Evolutionary conservation across 2,329 filamentous ascomycete species (phyloP).

Genomic region (Helminthosporium solani): DNA sequence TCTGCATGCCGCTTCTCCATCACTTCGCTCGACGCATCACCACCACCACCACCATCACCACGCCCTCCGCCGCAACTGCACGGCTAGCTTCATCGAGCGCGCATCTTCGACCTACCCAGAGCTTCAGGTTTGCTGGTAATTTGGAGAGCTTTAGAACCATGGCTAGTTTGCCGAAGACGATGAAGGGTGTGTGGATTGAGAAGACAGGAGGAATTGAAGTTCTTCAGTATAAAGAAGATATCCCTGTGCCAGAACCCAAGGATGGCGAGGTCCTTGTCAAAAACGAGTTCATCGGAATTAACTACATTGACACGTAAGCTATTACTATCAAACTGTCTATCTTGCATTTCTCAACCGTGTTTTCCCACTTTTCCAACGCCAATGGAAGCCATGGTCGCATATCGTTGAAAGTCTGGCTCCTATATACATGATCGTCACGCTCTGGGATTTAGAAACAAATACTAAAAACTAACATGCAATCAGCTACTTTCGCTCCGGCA

Average conservation of each 20-base stretch:
- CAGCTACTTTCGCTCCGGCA: constrained; percentile 80
- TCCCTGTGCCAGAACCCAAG: constrained; percentile 67
- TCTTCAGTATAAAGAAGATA: constrained; percentile 67
- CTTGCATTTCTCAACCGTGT: too few species aligned
- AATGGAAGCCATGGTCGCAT: too few species aligned
- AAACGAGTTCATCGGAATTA: constrained; percentile 78
- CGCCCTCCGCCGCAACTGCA: constrained; percentile 18
- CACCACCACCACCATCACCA: constrained; percentile 12
- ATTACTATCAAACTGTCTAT: too few species aligned
- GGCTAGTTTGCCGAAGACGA: constrained; percentile 61
- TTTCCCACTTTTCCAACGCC: too few species aligned
- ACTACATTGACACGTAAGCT: constrained; percentile 80
- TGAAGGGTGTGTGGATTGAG: constrained; percentile 72
- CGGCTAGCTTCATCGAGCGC: neutral
- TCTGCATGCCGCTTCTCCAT: neutral
- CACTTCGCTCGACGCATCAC: constrained; percentile 4
- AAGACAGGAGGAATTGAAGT: constrained; percentile 72
- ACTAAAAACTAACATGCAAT: neutral
- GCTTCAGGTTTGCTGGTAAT: constrained; percentile 17
- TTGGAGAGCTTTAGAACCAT: constrained; percentile 32
- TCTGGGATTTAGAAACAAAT: too few species aligned
- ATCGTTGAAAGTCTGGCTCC: too few species aligned
- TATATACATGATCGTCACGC: too few species aligned
- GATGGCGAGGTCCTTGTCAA: constrained; percentile 76
- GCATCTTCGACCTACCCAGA: constrained; percentile 16